These are phyloP conservation scores for Nothophaeocryptopus gaeumannii DNA, from an alignment of 2,329 filamentous ascomycete species.

Conservation along the genomic window DNA sequence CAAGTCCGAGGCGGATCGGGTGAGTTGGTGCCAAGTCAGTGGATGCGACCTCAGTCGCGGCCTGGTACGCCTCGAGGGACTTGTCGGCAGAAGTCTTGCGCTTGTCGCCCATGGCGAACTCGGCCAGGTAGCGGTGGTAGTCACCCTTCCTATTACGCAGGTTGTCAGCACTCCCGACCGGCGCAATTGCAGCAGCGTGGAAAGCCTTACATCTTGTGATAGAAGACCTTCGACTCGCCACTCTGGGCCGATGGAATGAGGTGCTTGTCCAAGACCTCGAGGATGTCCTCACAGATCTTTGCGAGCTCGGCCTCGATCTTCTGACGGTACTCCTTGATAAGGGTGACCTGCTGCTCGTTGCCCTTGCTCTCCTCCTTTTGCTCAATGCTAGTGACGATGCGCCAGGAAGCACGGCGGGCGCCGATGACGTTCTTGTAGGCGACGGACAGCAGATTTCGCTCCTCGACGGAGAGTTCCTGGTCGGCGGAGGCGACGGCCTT, in stretches of 20 bases:
- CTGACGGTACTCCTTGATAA: slow-evolving; percentile 97
- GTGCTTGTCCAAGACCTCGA: slow-evolving; percentile 89
- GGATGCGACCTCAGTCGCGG: slow-evolving; percentile 83
- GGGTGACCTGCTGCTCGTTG: slow-evolving; percentile 81
- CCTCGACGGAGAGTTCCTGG: slow-evolving; percentile 70
- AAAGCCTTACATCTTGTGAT: slow-evolving; percentile 88
- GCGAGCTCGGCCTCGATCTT: slow-evolving; percentile 97
- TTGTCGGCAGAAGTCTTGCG: slow-evolving; percentile 92
- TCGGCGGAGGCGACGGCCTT: slow-evolving; percentile 89
- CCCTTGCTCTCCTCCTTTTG: slow-evolving; percentile 99
- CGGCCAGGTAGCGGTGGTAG: slow-evolving; percentile 97
- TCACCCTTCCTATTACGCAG: slow-evolving; percentile 78
- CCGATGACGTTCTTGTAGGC: slow-evolving; percentile 99
- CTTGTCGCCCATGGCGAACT: slow-evolving; percentile 92
- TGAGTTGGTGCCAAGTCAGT: slow-evolving; percentile 88
- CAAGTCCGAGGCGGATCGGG: slow-evolving; percentile 87
- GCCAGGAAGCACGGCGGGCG: slow-evolving; percentile 93
- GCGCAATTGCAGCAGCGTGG: no score
- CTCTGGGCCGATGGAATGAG: slow-evolving; percentile 91
- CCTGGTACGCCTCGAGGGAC: slow-evolving; percentile 96
- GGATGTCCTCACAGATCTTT: slow-evolving; percentile 97
- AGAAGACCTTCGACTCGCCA: slow-evolving; percentile 98
- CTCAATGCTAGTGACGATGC: slow-evolving; percentile 97
- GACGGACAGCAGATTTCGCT: slow-evolving; percentile 95
- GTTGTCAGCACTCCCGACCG: no score